Percentiles rank a stretch among this genome's conserved stretches.
phyloP scores from a whole-genome alignment of 345 rosid species.

The Arabis hirsuta region DNA sequence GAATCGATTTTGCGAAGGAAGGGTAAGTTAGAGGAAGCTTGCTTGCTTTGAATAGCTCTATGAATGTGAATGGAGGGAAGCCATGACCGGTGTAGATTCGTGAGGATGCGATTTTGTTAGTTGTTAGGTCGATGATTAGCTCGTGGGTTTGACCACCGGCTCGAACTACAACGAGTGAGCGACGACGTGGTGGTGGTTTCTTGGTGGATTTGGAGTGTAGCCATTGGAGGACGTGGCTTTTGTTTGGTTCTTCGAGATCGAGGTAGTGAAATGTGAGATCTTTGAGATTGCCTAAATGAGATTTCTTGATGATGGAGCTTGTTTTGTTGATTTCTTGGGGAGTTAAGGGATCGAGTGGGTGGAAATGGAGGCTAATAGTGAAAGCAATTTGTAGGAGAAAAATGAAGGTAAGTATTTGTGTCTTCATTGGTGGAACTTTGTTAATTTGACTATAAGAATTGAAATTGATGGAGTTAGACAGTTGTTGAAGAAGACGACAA shows the following conservation, averaged over 20 bases:
- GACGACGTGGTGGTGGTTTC: slow-evolving; percentile 49
- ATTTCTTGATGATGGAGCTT: slow-evolving; percentile 49
- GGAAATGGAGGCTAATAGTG: slow-evolving; percentile 44
- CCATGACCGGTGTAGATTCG: slow-evolving; percentile 56
- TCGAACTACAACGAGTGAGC: slow-evolving; percentile 62
- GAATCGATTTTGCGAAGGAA: slow-evolving; percentile 52
- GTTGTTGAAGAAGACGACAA: slow-evolving; percentile 31
- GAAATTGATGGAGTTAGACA: slow-evolving; percentile 20
- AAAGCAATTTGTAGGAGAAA: slow-evolving; percentile 44
- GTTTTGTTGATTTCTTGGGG: slow-evolving; percentile 62
- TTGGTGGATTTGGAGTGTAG: slow-evolving; percentile 27
- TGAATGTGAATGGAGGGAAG: slow-evolving; percentile 62
- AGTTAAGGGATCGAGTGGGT: slow-evolving; percentile 73
- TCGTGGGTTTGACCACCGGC: slow-evolving; percentile 55
- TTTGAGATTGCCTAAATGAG: slow-evolving; percentile 44
- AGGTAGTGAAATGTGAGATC: slow-evolving; percentile 66
- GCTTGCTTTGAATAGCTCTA: slow-evolving; percentile 57
- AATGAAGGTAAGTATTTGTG: slow-evolving; percentile 38
- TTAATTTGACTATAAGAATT: neutral
- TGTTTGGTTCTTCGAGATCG: slow-evolving; percentile 78
- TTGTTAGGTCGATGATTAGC: slow-evolving; percentile 56
- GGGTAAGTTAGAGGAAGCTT: slow-evolving; percentile 54
- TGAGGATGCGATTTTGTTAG: slow-evolving; percentile 42
- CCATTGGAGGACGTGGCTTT: slow-evolving; percentile 61
- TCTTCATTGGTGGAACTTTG: slow-evolving; percentile 43